Evolutionary conservation across 2,329 filamentous ascomycete genomes (phyloP).

Genomic region (Thermomyces lanuginosus): DNA sequence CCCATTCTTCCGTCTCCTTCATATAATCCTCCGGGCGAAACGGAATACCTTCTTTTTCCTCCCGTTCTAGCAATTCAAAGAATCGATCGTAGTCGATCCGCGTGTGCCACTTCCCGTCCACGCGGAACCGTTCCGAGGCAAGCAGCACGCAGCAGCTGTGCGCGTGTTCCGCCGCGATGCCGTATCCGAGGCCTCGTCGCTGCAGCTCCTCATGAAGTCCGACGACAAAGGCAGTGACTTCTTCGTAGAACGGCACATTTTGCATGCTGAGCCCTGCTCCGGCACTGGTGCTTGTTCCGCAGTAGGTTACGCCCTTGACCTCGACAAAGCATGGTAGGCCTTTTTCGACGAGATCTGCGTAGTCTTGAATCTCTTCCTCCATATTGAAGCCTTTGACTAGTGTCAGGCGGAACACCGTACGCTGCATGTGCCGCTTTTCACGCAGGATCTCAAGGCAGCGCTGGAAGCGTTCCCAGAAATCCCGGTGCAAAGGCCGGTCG

Average conservation of each 20-base stretch:
- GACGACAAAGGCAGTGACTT: constrained; percentile 67
- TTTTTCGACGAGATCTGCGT: constrained; percentile 72
- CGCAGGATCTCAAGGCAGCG: constrained; percentile 78
- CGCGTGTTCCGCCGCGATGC: constrained; percentile 85
- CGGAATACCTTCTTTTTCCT: constrained; percentile 38
- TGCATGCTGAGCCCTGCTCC: constrained; percentile 86
- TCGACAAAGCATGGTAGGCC: constrained; percentile 85
- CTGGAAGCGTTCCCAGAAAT: constrained; percentile 95
- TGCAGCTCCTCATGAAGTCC: constrained; percentile 55
- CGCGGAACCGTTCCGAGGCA: constrained; percentile 63
- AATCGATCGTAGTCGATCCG: constrained; percentile 80
- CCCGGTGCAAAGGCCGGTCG: constrained; percentile 78
- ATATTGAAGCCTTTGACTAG: constrained; percentile 97
- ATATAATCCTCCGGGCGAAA: constrained; percentile 88
- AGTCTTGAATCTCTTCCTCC: constrained; percentile 79
- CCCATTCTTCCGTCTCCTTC: constrained; percentile 82
- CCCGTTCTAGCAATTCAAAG: constrained; percentile 64
- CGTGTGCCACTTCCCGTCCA: constrained; percentile 72
- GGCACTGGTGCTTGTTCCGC: constrained; percentile 71
- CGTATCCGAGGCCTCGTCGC: constrained; percentile 59
- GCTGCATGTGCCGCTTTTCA: constrained; percentile 65
- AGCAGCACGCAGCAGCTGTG: constrained; percentile 87
- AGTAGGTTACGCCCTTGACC: constrained; percentile 93
- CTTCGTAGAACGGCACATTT: constrained; percentile 91
- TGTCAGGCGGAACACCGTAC: constrained; percentile 86